Evolutionary conservation across 805 yeast species (phyloP), one percentile per base, ranked within the genome.

Genomic region (Yarrowia sp.): DNA sequence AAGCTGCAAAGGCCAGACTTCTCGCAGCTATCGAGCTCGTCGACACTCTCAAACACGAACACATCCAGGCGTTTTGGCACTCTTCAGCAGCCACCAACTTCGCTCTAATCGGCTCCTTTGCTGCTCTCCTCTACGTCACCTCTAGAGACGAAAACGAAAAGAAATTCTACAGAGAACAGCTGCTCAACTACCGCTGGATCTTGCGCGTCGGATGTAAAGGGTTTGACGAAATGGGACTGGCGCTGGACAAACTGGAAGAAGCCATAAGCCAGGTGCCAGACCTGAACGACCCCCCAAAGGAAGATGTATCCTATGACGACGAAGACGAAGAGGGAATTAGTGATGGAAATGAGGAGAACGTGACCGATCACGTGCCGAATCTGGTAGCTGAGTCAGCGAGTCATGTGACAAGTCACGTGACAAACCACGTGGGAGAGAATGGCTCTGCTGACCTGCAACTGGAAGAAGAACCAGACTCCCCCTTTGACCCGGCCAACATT

Each of bases 51-150:
- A 88, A 87, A 72, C 88, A 89, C 10, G 97, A 92, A 72, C 96
- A 92, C 74, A 82, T 91, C 58, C 93, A 88, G 74, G 86, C 96
- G 12, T 92, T 92, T 76, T 93, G 97, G 97, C 95, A 91, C 77
- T 85, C 92, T 1, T 86, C 92, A 1, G 85, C 97, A 0, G 83
- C 95, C 0, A 83, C 89, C 14, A 91, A 91, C 73, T 86, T 93
- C 70, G 86, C 96, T 8, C 78, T 91, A 43, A 91, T 92, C 46
- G 97, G 97, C 1, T 86, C 94, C 0, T 93, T 93, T 81, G 97
- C 97, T 0, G 88, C 96, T 0, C 80, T 93, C 13, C 78, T 93
- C 67, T 90, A 84, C 72, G 87, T 88, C 15, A 89, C 97, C 0
- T 80, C 95, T 1, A 67, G 67, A 19, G 70, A 73, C 15, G 69